Evolutionary conservation across 169 alveolate genomes (phyloP).

Genomic region (Plasmodium fragile): DNA sequence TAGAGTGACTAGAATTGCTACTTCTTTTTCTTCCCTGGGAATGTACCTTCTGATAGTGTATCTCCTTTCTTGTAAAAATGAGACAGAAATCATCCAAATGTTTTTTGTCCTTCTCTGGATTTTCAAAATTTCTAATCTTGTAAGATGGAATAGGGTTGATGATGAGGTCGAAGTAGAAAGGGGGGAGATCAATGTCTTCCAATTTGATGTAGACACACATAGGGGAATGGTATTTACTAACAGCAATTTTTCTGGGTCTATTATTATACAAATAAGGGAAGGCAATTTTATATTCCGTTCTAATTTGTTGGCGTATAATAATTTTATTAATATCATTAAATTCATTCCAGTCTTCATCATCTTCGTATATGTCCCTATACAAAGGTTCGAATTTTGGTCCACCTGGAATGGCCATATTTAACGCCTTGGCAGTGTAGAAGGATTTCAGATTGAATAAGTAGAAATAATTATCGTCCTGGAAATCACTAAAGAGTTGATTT

Average conservation of each 20-base stretch:
- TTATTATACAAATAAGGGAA: constrained; percentile 99
- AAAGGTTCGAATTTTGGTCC: constrained; percentile 99
- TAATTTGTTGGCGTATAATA: constrained; percentile 94
- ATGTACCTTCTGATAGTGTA: constrained; percentile 29
- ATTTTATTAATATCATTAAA: constrained; percentile 99
- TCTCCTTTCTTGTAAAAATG: constrained; percentile 26
- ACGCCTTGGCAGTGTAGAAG: constrained; percentile 99
- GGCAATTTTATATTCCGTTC: constrained; percentile 99
- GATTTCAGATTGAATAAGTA: constrained; percentile 97
- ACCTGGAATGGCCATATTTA: constrained; percentile 99
- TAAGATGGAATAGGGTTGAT: constrained; percentile 98
- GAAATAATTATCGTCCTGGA: constrained; percentile 97
- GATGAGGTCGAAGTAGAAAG: constrained; percentile 97
- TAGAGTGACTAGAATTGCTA: neutral
- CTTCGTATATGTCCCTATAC: constrained; percentile 96
- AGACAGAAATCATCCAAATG: constrained; percentile 50
- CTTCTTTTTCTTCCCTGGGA: neutral
- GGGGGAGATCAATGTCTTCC: constrained; percentile 94
- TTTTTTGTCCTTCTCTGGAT: constrained; percentile 68
- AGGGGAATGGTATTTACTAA: constrained; percentile 91
- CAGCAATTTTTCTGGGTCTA: constrained; percentile 95
- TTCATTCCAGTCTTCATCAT: constrained; percentile 99
- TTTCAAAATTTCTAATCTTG: constrained; percentile 85
- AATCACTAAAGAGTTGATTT: constrained; percentile 96
- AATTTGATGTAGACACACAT: constrained; percentile 92